Base-by-base conservation (phyloP, 225 moss, liverwort and hornwort genomes). In the Thuidium tamariscinum region DNA sequence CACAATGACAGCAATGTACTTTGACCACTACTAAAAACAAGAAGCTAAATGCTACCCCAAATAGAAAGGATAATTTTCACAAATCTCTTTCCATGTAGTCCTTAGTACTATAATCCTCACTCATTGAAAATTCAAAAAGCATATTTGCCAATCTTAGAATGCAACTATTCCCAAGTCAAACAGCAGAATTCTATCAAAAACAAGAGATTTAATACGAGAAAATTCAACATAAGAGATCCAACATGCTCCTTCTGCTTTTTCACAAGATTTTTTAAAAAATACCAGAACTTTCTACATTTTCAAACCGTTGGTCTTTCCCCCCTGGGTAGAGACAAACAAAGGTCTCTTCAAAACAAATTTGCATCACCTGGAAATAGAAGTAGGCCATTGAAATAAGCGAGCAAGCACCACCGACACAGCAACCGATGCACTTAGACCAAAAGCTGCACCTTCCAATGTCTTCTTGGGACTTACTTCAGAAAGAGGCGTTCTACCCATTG, bases 381-480 rank as follows among this genome's bases (percentile, higher is more conserved):
- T 86, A 52, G 97, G 97, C 97, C 97, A 97, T 84, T 96, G 96
- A 52, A 97, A 87, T 60, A 96, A 79, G 88, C 90, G 94, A 81
- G 97, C 92, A 36, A 97, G 94, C 86, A 95, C 89, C 89, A 97
- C 93, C 46, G 97, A 94, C 19, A 96, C 94, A 77, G 88, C 93
- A 79, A 96, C 77, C 68, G 97, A 90, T 81, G 94, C 83, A 88
- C 95, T 95, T 63, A 97, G 88, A 63, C 97, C 97, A 72, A 84
- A 94, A 59, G 91, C 94, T 90, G 97, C 97, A 87, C 97, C 97
- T 90, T 97, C 97, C 74, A 96, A 84, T 15, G 97, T 97, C 91
- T 97, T 97, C 92, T 96, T 97, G 48, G 97, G 97, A 77, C 97
- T 97, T 51, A 97, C 91, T 87, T 95, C 91, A 87, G 88, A 95